Evolutionary conservation across 306 rosid genomes (phyloP).

Genomic region (Rosa lucieae): DNA sequence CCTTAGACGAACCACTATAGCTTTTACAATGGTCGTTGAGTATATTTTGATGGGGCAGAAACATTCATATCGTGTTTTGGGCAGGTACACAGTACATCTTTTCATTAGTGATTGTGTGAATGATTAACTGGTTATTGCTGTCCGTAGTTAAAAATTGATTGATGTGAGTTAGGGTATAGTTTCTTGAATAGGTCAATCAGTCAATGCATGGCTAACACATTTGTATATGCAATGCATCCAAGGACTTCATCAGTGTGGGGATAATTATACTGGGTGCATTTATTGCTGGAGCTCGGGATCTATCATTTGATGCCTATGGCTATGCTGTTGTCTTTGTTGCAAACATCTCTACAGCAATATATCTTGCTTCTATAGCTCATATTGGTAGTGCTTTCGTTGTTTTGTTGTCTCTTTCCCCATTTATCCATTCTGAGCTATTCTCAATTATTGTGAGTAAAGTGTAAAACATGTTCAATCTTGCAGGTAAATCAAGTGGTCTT

Average conservation of each 20-base stretch:
- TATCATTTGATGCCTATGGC: constrained; percentile 58
- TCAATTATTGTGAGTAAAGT: constrained; percentile 3
- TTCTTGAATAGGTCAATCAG: neutral
- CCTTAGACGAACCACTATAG: constrained; percentile 67
- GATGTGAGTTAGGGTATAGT: neutral
- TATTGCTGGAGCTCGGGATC: constrained; percentile 67
- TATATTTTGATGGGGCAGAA: constrained; percentile 49
- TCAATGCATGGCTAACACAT: constrained; percentile 18
- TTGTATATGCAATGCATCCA: constrained; percentile 37
- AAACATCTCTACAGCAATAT: constrained; percentile 64
- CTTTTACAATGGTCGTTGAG: constrained; percentile 67
- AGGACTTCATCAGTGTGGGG: constrained; percentile 62
- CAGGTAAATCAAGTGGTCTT: constrained; percentile 77
- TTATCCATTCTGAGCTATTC: constrained; percentile 3
- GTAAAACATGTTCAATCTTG: constrained; percentile 17
- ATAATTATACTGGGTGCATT: constrained; percentile 55
- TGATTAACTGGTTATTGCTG: neutral
- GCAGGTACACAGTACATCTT: constrained; percentile 46
- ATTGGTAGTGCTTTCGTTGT: constrained; percentile 44
- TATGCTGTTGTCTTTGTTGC: constrained; percentile 56
- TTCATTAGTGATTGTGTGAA: neutral
- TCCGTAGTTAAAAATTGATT: neutral
- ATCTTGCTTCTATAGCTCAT: constrained; percentile 61
- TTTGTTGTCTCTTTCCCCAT: constrained; percentile 15
- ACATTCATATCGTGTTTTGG: constrained; percentile 54